Base-by-base conservation (phyloP, 2,329 filamentous ascomycete genomes). In the Byssothecium circinans region DNA sequence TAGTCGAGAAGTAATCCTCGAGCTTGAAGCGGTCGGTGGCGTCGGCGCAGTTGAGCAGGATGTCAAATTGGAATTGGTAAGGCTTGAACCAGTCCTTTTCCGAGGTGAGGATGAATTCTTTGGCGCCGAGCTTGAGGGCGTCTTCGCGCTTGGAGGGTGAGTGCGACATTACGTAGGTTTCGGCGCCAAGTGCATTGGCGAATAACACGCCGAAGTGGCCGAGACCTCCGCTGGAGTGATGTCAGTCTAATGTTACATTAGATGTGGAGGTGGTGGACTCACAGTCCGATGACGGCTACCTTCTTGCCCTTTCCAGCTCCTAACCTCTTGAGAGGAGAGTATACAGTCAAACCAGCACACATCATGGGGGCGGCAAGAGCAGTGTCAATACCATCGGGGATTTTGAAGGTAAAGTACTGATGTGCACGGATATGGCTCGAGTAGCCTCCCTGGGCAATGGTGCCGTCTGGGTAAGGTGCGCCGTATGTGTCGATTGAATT, bases 261-360 rank as follows among this genome's bases (percentile, higher is more conserved):
- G 4, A 4, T 17, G 8, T 22, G 19, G n/a, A 14, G 12, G 27
- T 23, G 14, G 22, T 30, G 3, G 17, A 67, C 73, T 68, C 58
- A 75, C 56, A 90, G 75, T 53, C 88, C 88, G 8, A 90, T 82
- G 51, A 91, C 82, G 30, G 81, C 88, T 18, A 91, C 83, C 75
- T 89, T 89, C 77, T 88, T 89, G 53, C 89, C 89, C 1, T 87
- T 87, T 0, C 87, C 87, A 50, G 81, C 80, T 18, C 87, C 87
- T 63, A 91, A 85, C 40, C 89, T 81, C 54, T 88, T 85, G 12
- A 95, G 78, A 1, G 90, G 89, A 50, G 82, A 87, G 75, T 85
- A 95, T 49, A 84, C 84, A 3, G 90, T 95, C 56, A 95, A 78
- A 54, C 90, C 90, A 33, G 88, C 90, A 71, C 90, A 95, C 58